phyloP scores from a whole-genome alignment of 176 grass and related monocot genomes.

The Elymus sibiricus region DNA sequence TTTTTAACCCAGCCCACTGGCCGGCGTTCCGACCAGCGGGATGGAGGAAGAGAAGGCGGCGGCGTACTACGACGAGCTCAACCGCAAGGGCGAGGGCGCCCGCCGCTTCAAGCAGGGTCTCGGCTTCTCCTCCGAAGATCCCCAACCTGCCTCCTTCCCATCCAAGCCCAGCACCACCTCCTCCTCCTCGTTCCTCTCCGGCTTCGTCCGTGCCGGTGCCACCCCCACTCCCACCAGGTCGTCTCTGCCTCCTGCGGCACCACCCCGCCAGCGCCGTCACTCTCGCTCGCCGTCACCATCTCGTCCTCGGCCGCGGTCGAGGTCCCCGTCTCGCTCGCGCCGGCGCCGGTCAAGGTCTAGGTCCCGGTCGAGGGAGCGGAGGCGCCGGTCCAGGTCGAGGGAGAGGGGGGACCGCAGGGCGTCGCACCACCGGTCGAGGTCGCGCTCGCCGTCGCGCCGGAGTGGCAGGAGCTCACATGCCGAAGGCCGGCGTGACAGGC shows the following conservation, averaged over 20 bases:
- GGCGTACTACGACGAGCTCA: constrained; percentile 96
- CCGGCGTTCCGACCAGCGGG: not conserved
- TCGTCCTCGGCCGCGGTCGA: not conserved
- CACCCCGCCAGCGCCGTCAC: not conserved
- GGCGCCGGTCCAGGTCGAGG: constrained; percentile 38
- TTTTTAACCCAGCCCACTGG: not conserved
- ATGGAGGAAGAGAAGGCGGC: constrained; percentile 72
- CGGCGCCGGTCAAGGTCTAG: constrained; percentile 43
- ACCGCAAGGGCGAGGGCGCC: constrained; percentile 90
- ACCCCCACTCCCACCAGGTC: not conserved
- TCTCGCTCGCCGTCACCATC: not conserved
- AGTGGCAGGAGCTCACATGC: constrained; percentile 34
- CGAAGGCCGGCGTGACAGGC: constrained; percentile 22
- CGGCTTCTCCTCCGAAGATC: constrained; percentile 67
- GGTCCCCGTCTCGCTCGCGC: constrained; percentile 38
- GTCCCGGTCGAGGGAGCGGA: constrained; percentile 40
- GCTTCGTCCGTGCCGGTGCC: constrained; percentile 65
- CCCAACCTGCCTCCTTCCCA: constrained; percentile 18
- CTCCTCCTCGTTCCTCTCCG: constrained; percentile 62
- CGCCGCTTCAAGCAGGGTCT: constrained; percentile 92
- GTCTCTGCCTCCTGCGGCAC: not conserved
- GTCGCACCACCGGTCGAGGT: constrained; percentile 17
- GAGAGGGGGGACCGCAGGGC: constrained; percentile 14
- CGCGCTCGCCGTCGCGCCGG: constrained; percentile 25
- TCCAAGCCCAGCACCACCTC: constrained; percentile 36